Percentiles rank a stretch among this genome's conserved stretches.
Conservation (phyloP, 2,329 filamentous ascomycete species). For the Fusarium sterilihyphosum region DNA sequence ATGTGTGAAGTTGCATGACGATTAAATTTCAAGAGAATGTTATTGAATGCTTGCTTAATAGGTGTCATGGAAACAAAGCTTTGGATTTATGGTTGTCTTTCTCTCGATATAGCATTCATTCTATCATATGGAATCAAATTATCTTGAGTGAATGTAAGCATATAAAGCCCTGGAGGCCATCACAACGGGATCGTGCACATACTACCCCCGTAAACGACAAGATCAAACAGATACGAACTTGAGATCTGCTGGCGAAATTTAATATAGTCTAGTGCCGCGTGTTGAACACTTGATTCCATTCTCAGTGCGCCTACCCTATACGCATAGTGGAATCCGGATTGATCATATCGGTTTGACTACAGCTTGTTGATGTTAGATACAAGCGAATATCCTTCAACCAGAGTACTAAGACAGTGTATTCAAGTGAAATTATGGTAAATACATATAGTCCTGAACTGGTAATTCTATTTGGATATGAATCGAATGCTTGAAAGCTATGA, state of each 20-base stretch:
- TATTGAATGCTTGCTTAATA: neutral
- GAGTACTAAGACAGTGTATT: neutral
- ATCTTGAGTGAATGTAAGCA: neutral
- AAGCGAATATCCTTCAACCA: neutral
- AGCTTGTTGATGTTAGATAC: neutral
- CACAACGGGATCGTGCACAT: neutral
- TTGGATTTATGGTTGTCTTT: neutral
- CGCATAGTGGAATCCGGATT: neutral
- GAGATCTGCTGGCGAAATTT: too few relatives aligned
- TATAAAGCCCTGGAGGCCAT: neutral
- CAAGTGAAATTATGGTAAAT: neutral
- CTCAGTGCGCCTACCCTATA: neutral
- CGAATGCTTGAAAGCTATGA: too few relatives aligned
- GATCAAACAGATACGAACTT: neutral
- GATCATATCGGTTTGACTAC: neutral
- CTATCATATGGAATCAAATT: neutral
- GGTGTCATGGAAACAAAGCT: neutral
- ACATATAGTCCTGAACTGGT: neutral
- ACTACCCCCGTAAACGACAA: neutral
- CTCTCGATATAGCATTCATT: too few relatives aligned
- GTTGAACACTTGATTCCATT: neutral
- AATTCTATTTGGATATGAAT: too few relatives aligned
- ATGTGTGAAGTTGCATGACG: neutral
- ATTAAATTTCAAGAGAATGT: too few relatives aligned
- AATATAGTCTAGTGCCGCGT: neutral